Evolutionary conservation across 768 basidiomycete species (phyloP).

Genomic region (Agaricus bisporus): DNA sequence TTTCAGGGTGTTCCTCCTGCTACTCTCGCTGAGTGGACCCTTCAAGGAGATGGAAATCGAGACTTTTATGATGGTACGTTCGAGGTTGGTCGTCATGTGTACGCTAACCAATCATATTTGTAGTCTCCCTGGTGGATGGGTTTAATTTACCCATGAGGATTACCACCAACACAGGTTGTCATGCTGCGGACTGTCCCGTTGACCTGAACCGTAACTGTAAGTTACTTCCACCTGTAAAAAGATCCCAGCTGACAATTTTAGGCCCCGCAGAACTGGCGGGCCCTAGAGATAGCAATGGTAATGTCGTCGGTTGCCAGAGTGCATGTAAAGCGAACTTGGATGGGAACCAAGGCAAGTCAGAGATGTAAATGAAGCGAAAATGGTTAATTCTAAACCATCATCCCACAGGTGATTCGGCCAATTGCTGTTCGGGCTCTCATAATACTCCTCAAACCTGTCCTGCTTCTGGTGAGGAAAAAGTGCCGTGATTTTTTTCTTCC

Average conservation of each 20-base stretch:
- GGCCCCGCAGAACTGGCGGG: conserved; percentile 47
- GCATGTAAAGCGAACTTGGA: conserved; percentile 44
- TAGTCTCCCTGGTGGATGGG: conserved; percentile 63
- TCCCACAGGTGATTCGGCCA: conserved; percentile 47
- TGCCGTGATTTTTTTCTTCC: not conserved
- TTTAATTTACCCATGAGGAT: conserved; percentile 59
- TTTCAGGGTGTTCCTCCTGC: conserved; percentile 59
- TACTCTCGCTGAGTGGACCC: conserved; percentile 64
- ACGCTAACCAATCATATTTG: not conserved
- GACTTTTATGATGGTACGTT: conserved; percentile 59
- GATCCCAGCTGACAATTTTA: conserved; percentile 13
- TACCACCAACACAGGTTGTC: conserved; percentile 49
- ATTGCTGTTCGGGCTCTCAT: conserved; percentile 59
- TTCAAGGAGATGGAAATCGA: conserved; percentile 31
- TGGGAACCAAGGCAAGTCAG: conserved; percentile 30
- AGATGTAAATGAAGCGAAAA: not conserved
- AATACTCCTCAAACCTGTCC: conserved; percentile 52
- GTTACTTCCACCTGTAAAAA: not conserved
- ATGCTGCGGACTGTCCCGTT: conserved; percentile 50
- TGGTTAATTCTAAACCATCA: not conserved
- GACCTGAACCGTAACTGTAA: conserved; percentile 48
- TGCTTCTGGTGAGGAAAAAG: conserved; percentile 23
- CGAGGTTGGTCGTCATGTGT: not conserved
- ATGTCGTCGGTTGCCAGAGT: conserved; percentile 54
- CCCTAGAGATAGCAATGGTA: conserved; percentile 46